Evolutionary conservation across 1,284 basidiomycete species (phyloP).

Genomic region (Ustilago curta): DNA sequence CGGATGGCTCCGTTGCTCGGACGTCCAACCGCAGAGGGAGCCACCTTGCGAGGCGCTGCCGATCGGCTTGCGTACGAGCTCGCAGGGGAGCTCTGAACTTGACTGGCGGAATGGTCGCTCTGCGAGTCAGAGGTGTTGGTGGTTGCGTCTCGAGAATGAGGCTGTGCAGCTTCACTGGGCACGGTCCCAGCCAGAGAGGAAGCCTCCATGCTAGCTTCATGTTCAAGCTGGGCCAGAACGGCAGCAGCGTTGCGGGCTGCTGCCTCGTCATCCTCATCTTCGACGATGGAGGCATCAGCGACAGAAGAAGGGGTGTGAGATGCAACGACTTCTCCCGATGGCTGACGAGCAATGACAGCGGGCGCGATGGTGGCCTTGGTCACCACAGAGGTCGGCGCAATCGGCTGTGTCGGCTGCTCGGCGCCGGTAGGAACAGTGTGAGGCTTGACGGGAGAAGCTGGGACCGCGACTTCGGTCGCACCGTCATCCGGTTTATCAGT

Average conservation of each 20-base stretch:
- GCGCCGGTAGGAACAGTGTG: background rate
- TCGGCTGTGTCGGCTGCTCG: background rate
- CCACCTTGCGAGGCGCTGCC: constrained; percentile 28
- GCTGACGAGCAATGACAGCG: constrained; percentile 19
- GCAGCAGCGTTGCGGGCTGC: constrained; percentile 58
- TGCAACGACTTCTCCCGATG: background rate
- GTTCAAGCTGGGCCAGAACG: constrained; percentile 59
- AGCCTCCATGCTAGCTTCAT: constrained; percentile 51
- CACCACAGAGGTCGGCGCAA: constrained; percentile 7
- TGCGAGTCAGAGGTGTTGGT: constrained; percentile 48
- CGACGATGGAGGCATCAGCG: constrained; percentile 30
- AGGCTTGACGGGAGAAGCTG: constrained; percentile 22
- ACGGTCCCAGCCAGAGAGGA: constrained; percentile 19
- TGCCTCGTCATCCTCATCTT: constrained; percentile 61
- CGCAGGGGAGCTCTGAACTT: constrained; percentile 45
- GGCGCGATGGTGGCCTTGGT: constrained; percentile 22
- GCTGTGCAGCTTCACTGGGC: constrained; percentile 15
- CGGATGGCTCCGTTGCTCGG: constrained; percentile 52
- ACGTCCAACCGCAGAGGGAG: constrained; percentile 46
- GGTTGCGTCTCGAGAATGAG: constrained; percentile 40
- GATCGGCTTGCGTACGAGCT: constrained; percentile 42
- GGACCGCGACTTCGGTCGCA: constrained; percentile 9
- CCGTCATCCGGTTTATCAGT: constrained; percentile 31
- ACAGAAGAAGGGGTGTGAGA: constrained; percentile 8
- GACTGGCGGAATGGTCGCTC: constrained; percentile 48